These are phyloP conservation scores for Fusarium stilboides DNA, from an alignment of 2,329 filamentous ascomycete species.

Conservation along the genomic window DNA sequence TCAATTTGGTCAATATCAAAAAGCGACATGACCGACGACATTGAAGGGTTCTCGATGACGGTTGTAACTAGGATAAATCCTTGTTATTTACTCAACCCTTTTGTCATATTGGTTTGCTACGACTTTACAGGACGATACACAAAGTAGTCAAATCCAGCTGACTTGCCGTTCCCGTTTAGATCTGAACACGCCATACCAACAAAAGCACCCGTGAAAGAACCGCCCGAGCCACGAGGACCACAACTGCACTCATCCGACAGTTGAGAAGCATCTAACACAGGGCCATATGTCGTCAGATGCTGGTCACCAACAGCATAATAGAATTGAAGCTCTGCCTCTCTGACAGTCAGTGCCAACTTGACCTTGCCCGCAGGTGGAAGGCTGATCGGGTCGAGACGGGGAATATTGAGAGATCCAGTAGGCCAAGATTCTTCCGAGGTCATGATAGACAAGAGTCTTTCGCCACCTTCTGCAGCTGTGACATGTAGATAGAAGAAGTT, in stretches of 20 bases:
- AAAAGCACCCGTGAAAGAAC: slow-evolving; percentile 75
- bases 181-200: slow-evolving; percentile 70
- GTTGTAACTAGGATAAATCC: no score
- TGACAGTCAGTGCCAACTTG: slow-evolving; percentile 64
- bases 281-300: slow-evolving; percentile 65
- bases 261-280: slow-evolving; percentile 70
- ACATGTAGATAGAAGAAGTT: slow-evolving; percentile 76
- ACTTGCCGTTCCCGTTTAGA: slow-evolving; percentile 64
- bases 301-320: slow-evolving; percentile 65
- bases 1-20: no score
- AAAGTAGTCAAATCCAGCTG: slow-evolving; percentile 67
- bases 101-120: no score
- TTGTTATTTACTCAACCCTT: no score
- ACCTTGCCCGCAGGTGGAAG: slow-evolving; percentile 70
- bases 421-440: slow-evolving; percentile 71
- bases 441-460: slow-evolving; percentile 70
- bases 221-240: slow-evolving; percentile 71
- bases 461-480: slow-evolving; percentile 67
- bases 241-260: slow-evolving; percentile 70
- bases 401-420: slow-evolving; percentile 61
- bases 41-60: no score
- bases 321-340: slow-evolving; percentile 69
- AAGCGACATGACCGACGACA: no score
- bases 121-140: not conserved
- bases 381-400: slow-evolving; percentile 59